Evolutionary conservation across 2,329 filamentous ascomycete genomes (phyloP).

Genomic region (Fusarium musae): DNA sequence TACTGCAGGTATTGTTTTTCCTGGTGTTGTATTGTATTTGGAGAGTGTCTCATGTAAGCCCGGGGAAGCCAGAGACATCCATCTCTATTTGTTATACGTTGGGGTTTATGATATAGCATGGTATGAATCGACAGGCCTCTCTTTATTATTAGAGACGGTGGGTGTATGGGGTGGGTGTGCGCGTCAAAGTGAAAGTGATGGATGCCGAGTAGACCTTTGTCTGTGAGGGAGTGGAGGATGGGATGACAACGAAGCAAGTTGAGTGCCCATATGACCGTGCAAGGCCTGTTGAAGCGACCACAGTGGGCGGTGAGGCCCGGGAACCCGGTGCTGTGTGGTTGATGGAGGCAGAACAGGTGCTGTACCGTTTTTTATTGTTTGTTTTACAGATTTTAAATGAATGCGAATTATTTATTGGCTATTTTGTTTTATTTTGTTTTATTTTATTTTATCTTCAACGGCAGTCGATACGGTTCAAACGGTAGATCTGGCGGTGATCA

Average conservation of each 20-base stretch:
- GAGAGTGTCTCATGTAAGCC: slow-evolving; percentile 31
- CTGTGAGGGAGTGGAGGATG: background rate
- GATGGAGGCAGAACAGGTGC: slow-evolving; percentile 1
- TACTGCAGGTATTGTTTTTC: background rate
- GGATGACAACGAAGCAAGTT: slow-evolving; percentile 27
- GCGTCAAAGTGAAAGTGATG: slow-evolving; percentile 12
- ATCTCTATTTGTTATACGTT: background rate
- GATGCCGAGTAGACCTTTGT: slow-evolving; percentile 6
- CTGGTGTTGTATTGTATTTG: slow-evolving; percentile 19
- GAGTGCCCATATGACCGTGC: slow-evolving; percentile 50
- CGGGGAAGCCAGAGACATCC: slow-evolving; percentile 16
- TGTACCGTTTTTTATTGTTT: background rate
- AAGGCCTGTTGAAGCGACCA: slow-evolving; percentile 30
- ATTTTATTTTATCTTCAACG: background rate
- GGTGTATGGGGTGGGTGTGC: slow-evolving; percentile 25
- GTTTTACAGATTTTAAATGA: background rate
- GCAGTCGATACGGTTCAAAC: slow-evolving; percentile 1
- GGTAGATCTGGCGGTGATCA: slow-evolving; percentile 3
- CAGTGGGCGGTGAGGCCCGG: slow-evolving; percentile 41
- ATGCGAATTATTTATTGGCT: slow-evolving; percentile 21
- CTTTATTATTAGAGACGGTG: slow-evolving; percentile 26
- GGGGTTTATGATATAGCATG: background rate
- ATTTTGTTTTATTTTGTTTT: background rate
- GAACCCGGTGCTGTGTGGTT: slow-evolving; percentile 38
- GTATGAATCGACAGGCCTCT: slow-evolving; percentile 4